A percentile compares a stretch with the other conserved stretches of the same genome.
Conservation (phyloP, 2,329 filamentous ascomycete genomes). For the Phialophora verrucosa region DNA sequence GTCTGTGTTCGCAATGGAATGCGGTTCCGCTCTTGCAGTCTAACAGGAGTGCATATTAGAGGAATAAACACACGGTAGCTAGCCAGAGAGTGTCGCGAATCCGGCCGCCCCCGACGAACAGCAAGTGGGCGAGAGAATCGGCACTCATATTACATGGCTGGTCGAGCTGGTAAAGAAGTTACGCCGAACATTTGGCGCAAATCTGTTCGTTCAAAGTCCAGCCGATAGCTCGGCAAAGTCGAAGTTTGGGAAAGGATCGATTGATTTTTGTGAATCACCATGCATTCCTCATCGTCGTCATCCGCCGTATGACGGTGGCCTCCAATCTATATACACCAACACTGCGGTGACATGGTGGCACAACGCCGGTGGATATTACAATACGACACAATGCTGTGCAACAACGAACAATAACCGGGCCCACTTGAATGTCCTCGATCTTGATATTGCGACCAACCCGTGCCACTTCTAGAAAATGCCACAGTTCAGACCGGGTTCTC, state of each 20-base stretch:
- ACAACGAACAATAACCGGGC: not conserved
- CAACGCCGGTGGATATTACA: not conserved
- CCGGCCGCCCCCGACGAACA: not conserved
- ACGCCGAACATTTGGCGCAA: not conserved
- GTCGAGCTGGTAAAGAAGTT: not conserved
- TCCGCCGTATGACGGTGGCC: not conserved
- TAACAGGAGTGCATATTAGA: not conserved
- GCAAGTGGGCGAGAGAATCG: not conserved
- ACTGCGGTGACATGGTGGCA: not conserved
- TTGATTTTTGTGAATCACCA: not conserved
- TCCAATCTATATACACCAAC: conserved; percentile 1
- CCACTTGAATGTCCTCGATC: not conserved
- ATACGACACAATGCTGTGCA: not conserved
- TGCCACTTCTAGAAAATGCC: not conserved
- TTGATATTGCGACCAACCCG: not conserved
- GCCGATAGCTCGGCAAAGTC: not conserved
- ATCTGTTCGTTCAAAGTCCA: not conserved
- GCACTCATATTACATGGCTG: not conserved
- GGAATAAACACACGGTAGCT: not conserved
- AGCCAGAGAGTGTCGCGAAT: not conserved
- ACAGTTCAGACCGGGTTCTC: conserved; percentile 30
- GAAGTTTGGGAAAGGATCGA: not conserved
- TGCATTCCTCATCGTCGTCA: not conserved
- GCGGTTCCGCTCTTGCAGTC: not conserved
- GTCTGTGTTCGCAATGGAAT: not conserved